Evolutionary conservation across 2,329 filamentous ascomycete species (phyloP), one percentile per base, ranked within the genome.

Genomic region (Apiospora rasikravindrae): DNA sequence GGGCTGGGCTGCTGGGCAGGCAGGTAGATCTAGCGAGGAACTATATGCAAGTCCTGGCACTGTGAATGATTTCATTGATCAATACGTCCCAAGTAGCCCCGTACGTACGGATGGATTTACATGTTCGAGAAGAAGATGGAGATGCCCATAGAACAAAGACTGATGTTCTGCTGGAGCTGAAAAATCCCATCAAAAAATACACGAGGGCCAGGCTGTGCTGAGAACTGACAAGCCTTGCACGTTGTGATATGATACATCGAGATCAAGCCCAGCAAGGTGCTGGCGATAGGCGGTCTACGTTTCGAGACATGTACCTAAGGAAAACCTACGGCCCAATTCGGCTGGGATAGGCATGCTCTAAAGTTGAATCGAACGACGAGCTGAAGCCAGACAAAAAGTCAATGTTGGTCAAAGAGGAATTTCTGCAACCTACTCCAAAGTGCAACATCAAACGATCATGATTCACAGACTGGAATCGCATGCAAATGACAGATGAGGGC

Each of bases 241-340:
- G 51, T 24, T 53, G 51, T 14, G 53, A 57, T 57, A 51, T 29
- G 24, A 14, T 33, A 24, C 26, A 57, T 6, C 14, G 26, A 57
- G 45, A 49, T 7, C 22, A 22, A 49, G 45, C 45, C 45, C 45
- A 19, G 51, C 49, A 53, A 53, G 49, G 49, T 53, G 49, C 24
- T 61, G 53, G 53, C 53, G 53, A 61, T 61, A 19, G 53, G 53
- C 53, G 53, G 53, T 61, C 53, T 37, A 33, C 53, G 16, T 61
- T 61, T 61, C 53, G 53, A 61, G 19, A 33, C 29, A 22, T 33
- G 29, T 22, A 61, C 53, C 53, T 61, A 61, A 61, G 14, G 16
- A 53, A 61, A 64, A 37, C 33, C 29, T 40, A 37, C 57, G 22
- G 57, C 33, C 57, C 57, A 64, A 40, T 33, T 24, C n/a, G 57